These are phyloP conservation scores for Paraphysoderma sedebokerense DNA, from an alignment of 371 early-diverging fungal genomes.

Conservation along the genomic window DNA sequence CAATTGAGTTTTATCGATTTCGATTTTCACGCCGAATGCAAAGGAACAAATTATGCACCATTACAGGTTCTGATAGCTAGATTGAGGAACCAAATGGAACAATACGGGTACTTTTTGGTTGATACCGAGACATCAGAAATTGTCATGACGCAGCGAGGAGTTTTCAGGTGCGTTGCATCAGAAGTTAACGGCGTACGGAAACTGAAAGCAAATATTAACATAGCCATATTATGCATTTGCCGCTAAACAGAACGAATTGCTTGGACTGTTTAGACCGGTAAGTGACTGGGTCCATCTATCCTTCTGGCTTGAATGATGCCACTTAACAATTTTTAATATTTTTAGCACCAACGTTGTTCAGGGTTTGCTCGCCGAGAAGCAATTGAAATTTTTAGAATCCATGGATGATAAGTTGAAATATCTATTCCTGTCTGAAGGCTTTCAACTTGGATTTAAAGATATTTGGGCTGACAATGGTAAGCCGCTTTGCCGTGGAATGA, in stretches of 20 bases:
- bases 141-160: slow-evolving; percentile 50
- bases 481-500: too few relatives aligned
- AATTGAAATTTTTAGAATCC: slow-evolving; percentile 4
- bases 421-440: background rate
- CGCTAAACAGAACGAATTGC: slow-evolving; percentile 96
- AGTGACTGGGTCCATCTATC: slow-evolving; percentile 10
- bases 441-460: slow-evolving; percentile 15
- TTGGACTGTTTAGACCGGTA: slow-evolving; percentile 91
- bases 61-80: slow-evolving; percentile 29
- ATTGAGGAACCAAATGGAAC: slow-evolving; percentile 23
- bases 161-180: too few relatives aligned
- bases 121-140: slow-evolving; percentile 34
- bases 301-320: background rate
- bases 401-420: too few relatives aligned
- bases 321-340: background rate
- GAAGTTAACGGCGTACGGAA: background rate
- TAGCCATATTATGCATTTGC: too few relatives aligned
- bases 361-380: slow-evolving; percentile 8
- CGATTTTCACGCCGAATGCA: slow-evolving; percentile 68
- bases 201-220: too few relatives aligned
- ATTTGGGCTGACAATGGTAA: slow-evolving; percentile 96
- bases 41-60: slow-evolving; percentile 61
- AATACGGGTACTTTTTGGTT: slow-evolving; percentile 46
- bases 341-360: slow-evolving; percentile 43
- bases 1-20: slow-evolving; percentile 42